Evolutionary conservation across 2,329 filamentous ascomycete species (phyloP), one percentile per base, ranked within the genome.

Genomic region (Pseudopyricularia javanii): DNA sequence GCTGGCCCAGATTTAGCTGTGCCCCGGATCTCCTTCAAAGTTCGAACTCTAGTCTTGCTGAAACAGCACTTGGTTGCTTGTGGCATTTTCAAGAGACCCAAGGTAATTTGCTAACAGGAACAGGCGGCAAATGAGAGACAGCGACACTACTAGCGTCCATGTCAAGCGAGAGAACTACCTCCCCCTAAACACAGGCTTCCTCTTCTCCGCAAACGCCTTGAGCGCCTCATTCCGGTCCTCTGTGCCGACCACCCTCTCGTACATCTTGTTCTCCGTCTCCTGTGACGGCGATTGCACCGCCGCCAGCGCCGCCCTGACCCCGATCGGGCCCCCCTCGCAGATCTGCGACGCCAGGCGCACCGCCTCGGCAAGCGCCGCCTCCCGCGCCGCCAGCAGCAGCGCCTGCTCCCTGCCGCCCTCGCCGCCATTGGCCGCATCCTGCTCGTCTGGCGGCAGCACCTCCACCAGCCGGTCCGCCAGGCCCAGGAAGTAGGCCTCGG

Each of bases 391-490:
- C 5, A 72, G 70, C 52, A 83, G 72, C 51, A 86, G 62, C 54
- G 62, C 62, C 55, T 63, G 63, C 35, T 61, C 62, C 55, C 62
- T 63, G 40, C 60, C 60, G 28, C 61, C 58, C 56, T 62, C 54
- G 54, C 55, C 56, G n/a, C 28, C 14, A 11, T 34, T 20, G 5
- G 20, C 20, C 17, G 37, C 37, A 7, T 43, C 37, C 37, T 43
- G 37, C 50, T 63, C 56, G 24, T 54, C 57, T 51, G 61, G 59
- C 32, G 59, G 60, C 17, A 53, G 70, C 22, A 95, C 76, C 68
- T 96, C 87, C 24, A 96, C 88, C 30, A 97, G 70, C n/a, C 91
- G 76, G 69, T 97, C 90, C 47, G 88, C 91, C 33, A 98, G 75
- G 1, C 93, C 93, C 17, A 96, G 70, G 66, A 94, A 93, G 69